These are phyloP conservation scores for Suhomyces bokatorum DNA, from an alignment of 1,139 yeast species.

Conservation along the genomic window DNA sequence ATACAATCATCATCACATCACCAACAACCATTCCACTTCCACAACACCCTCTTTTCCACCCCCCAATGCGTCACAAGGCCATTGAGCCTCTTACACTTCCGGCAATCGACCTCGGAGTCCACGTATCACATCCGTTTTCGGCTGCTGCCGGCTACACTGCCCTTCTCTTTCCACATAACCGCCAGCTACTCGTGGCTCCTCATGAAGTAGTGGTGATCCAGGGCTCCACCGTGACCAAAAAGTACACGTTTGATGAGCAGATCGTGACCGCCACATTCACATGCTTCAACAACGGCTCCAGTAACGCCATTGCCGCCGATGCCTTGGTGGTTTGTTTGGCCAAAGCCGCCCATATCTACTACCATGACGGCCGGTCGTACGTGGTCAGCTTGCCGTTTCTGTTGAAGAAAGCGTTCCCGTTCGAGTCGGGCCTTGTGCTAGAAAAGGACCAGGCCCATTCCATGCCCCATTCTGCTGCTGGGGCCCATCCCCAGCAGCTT, in stretches of 20 bases:
- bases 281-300: constrained; percentile 25
- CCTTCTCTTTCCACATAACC: constrained; percentile 29
- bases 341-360: constrained; percentile 58
- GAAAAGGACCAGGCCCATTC: constrained; percentile 44
- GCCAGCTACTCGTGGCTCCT: constrained; percentile 31
- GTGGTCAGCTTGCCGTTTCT: constrained; percentile 65
- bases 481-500: constrained; percentile 25
- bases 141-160: constrained; percentile 18
- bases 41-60: neutral
- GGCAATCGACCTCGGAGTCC: constrained; percentile 18
- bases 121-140: constrained; percentile 22
- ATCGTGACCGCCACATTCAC: constrained; percentile 54
- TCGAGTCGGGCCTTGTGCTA: constrained; percentile 63
- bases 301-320: constrained; percentile 1
- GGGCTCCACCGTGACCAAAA: constrained; percentile 51
- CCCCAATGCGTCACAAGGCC: constrained; percentile 10
- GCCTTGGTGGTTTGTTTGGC: constrained; percentile 53
- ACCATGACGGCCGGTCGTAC: constrained; percentile 56
- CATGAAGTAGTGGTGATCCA: constrained; percentile 45
- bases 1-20: neutral
- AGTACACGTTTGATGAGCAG: constrained; percentile 46
- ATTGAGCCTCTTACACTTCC: constrained; percentile 20
- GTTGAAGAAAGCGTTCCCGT: constrained; percentile 55
- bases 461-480: constrained; percentile 11
- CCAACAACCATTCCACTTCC: neutral